Conservation (phyloP, 2,329 filamentous ascomycete genomes). For the Beauveria rudraprayagi region DNA sequence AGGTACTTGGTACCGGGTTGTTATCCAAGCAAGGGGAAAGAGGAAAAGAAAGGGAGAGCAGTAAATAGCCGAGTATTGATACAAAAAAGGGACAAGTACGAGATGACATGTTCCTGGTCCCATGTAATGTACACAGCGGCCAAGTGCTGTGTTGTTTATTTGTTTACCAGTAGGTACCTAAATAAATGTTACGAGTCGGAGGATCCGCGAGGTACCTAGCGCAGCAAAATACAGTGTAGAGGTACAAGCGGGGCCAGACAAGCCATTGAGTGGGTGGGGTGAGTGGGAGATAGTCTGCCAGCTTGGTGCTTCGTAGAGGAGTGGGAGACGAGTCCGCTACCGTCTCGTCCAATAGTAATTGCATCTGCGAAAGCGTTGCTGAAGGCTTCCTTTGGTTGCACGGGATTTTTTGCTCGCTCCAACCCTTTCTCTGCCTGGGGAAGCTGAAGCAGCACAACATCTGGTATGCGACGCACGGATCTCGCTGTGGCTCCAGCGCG, state of each 20-base stretch:
- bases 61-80: not conserved
- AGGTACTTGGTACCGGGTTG: not conserved
- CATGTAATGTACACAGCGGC: not conserved
- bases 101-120: not conserved
- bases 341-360: not conserved
- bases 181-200: not conserved
- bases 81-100: not conserved
- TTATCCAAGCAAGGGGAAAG: not conserved
- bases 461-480: constrained; percentile 11
- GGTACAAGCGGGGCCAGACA: constrained; percentile 1
- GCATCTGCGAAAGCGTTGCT: not conserved
- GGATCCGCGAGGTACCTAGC: constrained; percentile 1
- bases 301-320: not conserved
- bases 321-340: not conserved
- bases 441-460: not conserved
- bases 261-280: not conserved
- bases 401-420: not conserved
- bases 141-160: constrained; percentile 8
- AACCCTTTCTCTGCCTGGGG: not conserved
- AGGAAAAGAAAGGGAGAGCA: not conserved
- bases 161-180: not conserved
- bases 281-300: not conserved
- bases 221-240: not conserved
- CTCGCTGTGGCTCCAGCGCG: not conserved
- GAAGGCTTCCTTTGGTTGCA: not conserved